Evolutionary conservation across 2,329 filamentous ascomycete genomes (phyloP), one percentile per base, ranked within the genome.

Genomic region (Phialophora expanda): DNA sequence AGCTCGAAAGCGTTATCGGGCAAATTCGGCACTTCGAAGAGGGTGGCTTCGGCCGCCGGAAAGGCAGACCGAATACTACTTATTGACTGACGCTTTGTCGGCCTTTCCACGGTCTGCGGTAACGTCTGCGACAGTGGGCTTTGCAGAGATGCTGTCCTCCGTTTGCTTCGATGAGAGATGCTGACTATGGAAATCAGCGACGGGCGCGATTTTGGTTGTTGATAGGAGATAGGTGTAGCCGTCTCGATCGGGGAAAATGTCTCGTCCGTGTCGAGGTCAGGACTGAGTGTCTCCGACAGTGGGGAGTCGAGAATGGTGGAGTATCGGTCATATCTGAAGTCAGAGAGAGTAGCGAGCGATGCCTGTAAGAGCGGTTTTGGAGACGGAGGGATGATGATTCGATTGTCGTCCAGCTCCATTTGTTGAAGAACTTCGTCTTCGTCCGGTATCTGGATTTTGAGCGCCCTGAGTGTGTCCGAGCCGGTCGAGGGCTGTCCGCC

Each of bases 151-250:
- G 58, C 53, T 7, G 66, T 68, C 41, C 62, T 53, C 48, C 66
- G 53, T 51, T 62, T 69, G 34, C 65, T 54, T 30, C 60, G 55
- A 48, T 59, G 61, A 3, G 63, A 64, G 9, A 30, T 32, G 38
- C 61, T 65, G 46, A 56, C 58, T 24, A 72, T 71, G 12, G 71
- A 72, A 12, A 72, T 69, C n/a, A 72, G 61, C 8, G 69, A 70
- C 20, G 71, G 71, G 30, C 70, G 50, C 8, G 61, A 61, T 50
- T 68, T 65, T 1, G 71, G 71, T 48, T 69, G 64, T 20, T 63
- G 67, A 38, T 67, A 70, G 9, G 70, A 67, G 14, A 72, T 65
- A 3, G 68, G 71, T 4, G 68, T 71, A 14, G 71, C 71, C 7
- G 68, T 67, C 60, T 72, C 71, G 32, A 71, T 65, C 2, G 69